A percentile compares a stretch with the other conserved stretches of the same genome.
Evolutionary conservation across 805 yeast species (phyloP).

Genomic region (Lipomyces yamadae): DNA sequence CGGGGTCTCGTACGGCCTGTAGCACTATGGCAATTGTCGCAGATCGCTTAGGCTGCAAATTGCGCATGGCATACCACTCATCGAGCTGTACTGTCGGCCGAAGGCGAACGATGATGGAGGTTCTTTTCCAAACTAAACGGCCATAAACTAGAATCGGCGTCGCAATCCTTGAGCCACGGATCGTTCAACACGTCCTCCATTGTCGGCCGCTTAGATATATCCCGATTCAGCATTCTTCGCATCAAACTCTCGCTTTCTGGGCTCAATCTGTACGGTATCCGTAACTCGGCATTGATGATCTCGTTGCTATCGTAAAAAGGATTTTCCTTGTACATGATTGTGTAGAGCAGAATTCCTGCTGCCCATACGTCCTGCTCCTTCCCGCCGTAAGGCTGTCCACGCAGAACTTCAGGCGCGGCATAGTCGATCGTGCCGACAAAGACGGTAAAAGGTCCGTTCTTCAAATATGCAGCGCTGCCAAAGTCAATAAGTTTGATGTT

Average conservation of each 20-base stretch:
- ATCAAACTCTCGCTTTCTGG: conserved; percentile 70
- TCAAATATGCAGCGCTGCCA: conserved; percentile 90
- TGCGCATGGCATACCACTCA: neutral
- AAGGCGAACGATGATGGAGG: neutral
- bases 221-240: conserved; percentile 67
- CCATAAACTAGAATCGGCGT: conserved; percentile 2
- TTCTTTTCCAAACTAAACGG: neutral
- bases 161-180: conserved; percentile 60
- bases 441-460: conserved; percentile 94
- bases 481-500: conserved; percentile 87
- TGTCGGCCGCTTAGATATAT: conserved; percentile 68
- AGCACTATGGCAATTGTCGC: too few species aligned
- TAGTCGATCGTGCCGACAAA: conserved; percentile 95
- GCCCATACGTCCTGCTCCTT: conserved; percentile 98
- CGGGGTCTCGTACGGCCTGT: too few species aligned
- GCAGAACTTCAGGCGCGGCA: conserved; percentile 94
- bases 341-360: conserved; percentile 85
- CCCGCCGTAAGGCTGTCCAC: conserved; percentile 88
- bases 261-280: conserved; percentile 65
- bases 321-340: conserved; percentile 88
- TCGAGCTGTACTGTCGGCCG: neutral
- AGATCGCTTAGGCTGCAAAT: neutral
- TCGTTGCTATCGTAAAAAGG: conserved; percentile 96
- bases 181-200: conserved; percentile 72
- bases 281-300: conserved; percentile 85